Percentiles rank a stretch among this genome's conserved stretches.
phyloP scores from a whole-genome alignment of 2,329 filamentous ascomycete species.

The Ascochyta pisi region DNA sequence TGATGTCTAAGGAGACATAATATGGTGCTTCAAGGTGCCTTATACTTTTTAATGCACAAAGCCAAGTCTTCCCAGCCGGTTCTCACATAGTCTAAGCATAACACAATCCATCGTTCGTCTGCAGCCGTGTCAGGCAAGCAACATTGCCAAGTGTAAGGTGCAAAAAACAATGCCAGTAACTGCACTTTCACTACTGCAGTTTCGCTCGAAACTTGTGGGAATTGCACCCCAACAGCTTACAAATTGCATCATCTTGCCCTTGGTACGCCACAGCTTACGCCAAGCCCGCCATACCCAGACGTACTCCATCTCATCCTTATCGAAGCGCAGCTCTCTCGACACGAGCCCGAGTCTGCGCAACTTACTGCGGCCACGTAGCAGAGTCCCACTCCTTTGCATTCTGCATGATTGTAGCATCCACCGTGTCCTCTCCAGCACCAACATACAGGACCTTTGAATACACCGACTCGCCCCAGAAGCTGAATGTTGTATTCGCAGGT shows the following conservation, averaged over 20 bases:
- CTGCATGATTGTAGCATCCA: conserved; percentile 25
- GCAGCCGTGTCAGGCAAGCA: background rate
- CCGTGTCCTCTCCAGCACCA: conserved; percentile 24
- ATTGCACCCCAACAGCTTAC: background rate
- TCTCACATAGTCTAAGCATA: background rate
- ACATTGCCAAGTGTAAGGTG: background rate
- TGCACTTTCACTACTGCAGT: background rate
- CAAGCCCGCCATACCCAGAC: background rate
- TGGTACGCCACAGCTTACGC: background rate
- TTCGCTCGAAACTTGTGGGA: background rate
- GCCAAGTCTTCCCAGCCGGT: background rate
- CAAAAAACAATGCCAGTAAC: background rate
- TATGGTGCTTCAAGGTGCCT: no score
- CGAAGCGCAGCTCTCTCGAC: background rate
- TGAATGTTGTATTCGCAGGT: conserved; percentile 42
- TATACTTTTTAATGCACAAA: background rate
- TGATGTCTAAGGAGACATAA: background rate
- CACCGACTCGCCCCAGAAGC: conserved; percentile 39
- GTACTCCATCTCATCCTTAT: background rate
- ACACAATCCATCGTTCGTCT: background rate
- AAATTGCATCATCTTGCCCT: background rate
- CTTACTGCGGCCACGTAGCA: conserved; percentile 22
- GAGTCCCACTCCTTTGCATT: conserved; percentile 24
- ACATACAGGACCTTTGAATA: conserved; percentile 36
- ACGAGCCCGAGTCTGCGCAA: background rate